Base-by-base conservation (phyloP, 2,329 filamentous ascomycete species). In the Pestalotiopsis sp. region DNA sequence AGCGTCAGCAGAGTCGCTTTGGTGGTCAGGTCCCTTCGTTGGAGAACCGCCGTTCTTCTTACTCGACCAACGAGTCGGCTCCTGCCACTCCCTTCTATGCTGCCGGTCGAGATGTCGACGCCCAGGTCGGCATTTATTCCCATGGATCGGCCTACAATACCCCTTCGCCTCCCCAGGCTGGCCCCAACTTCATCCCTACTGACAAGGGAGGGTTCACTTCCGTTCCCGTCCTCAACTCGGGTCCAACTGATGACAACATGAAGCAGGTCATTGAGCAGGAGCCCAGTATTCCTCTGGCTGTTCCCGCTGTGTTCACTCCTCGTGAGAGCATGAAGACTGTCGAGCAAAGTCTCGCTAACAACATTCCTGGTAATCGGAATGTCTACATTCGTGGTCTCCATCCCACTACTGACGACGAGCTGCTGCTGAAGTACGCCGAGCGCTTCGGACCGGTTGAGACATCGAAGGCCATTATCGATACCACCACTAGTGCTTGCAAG, bases 381-480 rank as follows among this genome's bases (percentile, higher is more conserved):
- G 95, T 99, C 72, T 99, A 99, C 84, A 98, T 99, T 72, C 93
- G 96, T 70, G 97, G 97, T 20, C 91, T 99, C 71, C 93, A 97
- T 72, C 95, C 96, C 0, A 95, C 97, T 75, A 99, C 95, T 0
- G 96, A 97, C 63, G 96, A 99, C 76, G 93, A 97, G 64, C 91
- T 97, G 78, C 85, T 99, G 20, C 88, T 92, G 74, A 86, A 87
- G 58, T 98, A 96, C 82, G 92, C 95, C 58, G 86, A 89, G 74
- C 93, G 95, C 64, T 99, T 98, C 77, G 97, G 96, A 57, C 91
- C 92, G 70, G 96, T 99, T 68, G 94, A 97, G 82, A 97, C 95
- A 72, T 98, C 94, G 77, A 99, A 99, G 86, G 96, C 97, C 14
- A 99, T 99, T 82, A 97, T 99, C 76, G 97, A 99, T 82, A 92